Percentiles rank a stretch among this genome's conserved stretches.
These are phyloP conservation scores for Priceomyces castillae DNA, from an alignment of 805 yeast species.

Conservation along the genomic window DNA sequence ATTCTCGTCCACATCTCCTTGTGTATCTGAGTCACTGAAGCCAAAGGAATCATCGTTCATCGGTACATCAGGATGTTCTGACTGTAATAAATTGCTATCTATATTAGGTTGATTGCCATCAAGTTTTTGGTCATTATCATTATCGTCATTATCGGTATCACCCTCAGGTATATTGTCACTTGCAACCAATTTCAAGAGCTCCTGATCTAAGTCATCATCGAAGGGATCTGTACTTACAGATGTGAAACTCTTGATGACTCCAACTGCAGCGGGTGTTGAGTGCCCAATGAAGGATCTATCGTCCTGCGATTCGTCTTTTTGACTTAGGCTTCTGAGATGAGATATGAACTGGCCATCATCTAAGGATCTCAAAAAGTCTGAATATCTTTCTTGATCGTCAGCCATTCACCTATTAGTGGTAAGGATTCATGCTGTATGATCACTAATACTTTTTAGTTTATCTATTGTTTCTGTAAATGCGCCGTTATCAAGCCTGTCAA, in stretches of 20 bases:
- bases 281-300: background rate
- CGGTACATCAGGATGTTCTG: no score
- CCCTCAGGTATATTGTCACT: constrained; percentile 1
- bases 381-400: constrained; percentile 7
- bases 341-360: constrained; percentile 19
- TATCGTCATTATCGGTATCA: constrained; percentile 5
- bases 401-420: background rate
- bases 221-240: constrained; percentile 20
- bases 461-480: background rate
- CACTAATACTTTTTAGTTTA: background rate
- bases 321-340: constrained; percentile 16
- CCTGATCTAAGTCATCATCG: constrained; percentile 20
- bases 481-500: no score
- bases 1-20: background rate
- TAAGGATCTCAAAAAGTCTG: constrained; percentile 16
- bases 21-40: background rate
- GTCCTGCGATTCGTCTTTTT: constrained; percentile 3
- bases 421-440: background rate
- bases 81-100: no score
- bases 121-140: background rate
- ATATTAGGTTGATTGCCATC: no score
- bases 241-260: constrained; percentile 2
- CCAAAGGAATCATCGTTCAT: background rate
- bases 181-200: constrained; percentile 10
- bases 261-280: background rate